Evolutionary conservation across 306 rosid genomes (phyloP), one percentile per base, ranked within the genome.

Genomic region (Cucumis cinereus): DNA sequence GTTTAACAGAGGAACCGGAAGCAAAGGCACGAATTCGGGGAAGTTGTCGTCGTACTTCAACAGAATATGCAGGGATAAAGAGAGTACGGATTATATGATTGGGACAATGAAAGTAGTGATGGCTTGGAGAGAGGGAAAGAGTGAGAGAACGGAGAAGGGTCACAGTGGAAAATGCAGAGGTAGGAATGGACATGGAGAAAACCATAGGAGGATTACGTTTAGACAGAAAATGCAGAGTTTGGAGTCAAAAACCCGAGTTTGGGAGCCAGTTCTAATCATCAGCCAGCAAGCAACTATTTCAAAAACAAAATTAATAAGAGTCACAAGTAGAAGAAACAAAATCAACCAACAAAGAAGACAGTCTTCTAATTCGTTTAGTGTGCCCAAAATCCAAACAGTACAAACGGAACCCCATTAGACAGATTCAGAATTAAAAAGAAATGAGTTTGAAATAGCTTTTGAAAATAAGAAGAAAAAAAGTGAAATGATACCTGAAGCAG

Each of bases 401-500:
- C 1, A 36, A 36, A 70, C 59, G 4, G 16, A 26, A 49, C 54
- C 58, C 9, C 38, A 70, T 14, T 24, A 70, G 33, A 47, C 40
- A 47, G 40, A 47, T 70, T 28, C 56, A 71, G 28, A 43, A 28
- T 71, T 47, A 36, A 30, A 15, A 24, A 10, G 58, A 47, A 70
- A 43, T 14, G 54, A 70, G n/a, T 45, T 45, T 22, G 26, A 24
- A 70, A 13, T 28, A 45, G 57, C 13, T 41, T 5, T 12, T 1
- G 35, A 41, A 13, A 43, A 69, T 22, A 4, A 69, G 23, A 14
- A 9, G 15, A 69, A 6, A 23, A 69, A 14, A 14, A n/a, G 61
- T 17, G 17, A 41, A 16, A 74, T n/a, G 15, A 19, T 30, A 91
- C 97, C 97, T 91, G 93, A 17, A 93, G 97, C 69, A 91, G 92